Percentiles rank a stretch among this genome's conserved stretches.
These are phyloP conservation scores for Daphne laureola DNA, from an alignment of 441 rosid species.

Conservation along the genomic window DNA sequence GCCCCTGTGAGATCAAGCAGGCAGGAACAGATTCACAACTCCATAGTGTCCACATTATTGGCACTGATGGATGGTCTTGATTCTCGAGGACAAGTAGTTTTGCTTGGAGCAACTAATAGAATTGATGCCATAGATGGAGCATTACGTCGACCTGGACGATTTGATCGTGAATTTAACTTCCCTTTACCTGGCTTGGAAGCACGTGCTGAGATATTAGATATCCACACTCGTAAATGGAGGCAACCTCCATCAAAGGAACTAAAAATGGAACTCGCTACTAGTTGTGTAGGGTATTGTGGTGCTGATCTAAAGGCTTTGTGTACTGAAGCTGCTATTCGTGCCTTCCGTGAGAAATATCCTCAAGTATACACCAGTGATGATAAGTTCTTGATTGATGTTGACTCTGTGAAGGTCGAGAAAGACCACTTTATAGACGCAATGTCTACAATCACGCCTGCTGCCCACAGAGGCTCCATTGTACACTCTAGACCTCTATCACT, in stretches of 20 bases:
- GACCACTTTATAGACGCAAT: conserved; percentile 91
- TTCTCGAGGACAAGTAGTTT: conserved; percentile 99
- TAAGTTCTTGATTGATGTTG: conserved; percentile 92
- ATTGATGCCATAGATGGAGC: conserved; percentile 99
- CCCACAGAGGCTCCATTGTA: conserved; percentile 94
- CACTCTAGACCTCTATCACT: conserved; percentile 94
- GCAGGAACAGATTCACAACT: conserved; percentile 99
- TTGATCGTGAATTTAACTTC: conserved; percentile 96
- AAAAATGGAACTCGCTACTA: conserved; percentile 88
- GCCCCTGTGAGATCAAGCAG: conserved; percentile 99
- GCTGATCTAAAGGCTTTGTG: conserved; percentile 97
- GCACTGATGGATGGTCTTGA: conserved; percentile 99
- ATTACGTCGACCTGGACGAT: conserved; percentile 98
- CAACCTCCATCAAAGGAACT: conserved; percentile 85
- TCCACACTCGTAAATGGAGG: conserved; percentile 98
- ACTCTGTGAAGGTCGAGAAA: conserved; percentile 79
- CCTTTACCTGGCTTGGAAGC: conserved; percentile 99
- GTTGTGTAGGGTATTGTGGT: conserved; percentile 99
- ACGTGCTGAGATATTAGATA: conserved; percentile 91
- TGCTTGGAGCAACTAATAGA: conserved; percentile 99
- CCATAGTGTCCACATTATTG: conserved; percentile 95
- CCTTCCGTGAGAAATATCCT: conserved; percentile 98
- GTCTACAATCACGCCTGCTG: conserved; percentile 98
- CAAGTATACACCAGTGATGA: conserved; percentile 99
- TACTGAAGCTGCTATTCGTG: conserved; percentile 99